Conservation (phyloP, 140 eudicot genomes). For the Flaveria floridana region DNA sequence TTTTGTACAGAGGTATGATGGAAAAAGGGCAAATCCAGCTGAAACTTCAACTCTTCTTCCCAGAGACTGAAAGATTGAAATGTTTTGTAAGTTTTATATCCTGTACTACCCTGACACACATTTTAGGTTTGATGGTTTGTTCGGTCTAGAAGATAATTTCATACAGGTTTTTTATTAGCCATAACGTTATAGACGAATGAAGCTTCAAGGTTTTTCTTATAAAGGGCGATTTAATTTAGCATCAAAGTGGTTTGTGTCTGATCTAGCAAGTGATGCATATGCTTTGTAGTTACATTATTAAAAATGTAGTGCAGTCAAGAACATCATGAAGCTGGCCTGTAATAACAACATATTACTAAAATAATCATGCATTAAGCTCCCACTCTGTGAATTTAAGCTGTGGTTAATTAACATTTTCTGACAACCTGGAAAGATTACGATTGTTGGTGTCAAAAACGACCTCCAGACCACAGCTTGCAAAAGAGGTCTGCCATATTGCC, state of each 20-base stretch:
- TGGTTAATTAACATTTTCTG: constrained; percentile 58
- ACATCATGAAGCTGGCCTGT: constrained; percentile 11
- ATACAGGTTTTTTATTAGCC: constrained; percentile 34
- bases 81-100: constrained; percentile 22
- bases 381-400: constrained; percentile 62
- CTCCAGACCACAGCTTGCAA: constrained; percentile 71
- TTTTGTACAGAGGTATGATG: constrained; percentile 58
- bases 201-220: constrained; percentile 23
- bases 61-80: constrained; percentile 36
- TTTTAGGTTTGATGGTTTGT: constrained; percentile 32
- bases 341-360: background rate
- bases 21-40: constrained; percentile 47
- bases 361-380: constrained; percentile 55
- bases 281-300: no score
- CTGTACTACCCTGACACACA: constrained; percentile 24
- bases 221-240: constrained; percentile 19
- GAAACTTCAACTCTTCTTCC: constrained; percentile 54
- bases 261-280: no score
- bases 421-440: constrained; percentile 54
- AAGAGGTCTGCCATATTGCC: constrained; percentile 60
- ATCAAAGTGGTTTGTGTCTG: no score
- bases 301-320: background rate
- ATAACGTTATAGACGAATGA: constrained; percentile 28
- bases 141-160: constrained; percentile 23
- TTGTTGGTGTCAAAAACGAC: constrained; percentile 63